Evolutionary conservation across 176 grass and related monocot species (phyloP).

Genomic region (Carex parvula): DNA sequence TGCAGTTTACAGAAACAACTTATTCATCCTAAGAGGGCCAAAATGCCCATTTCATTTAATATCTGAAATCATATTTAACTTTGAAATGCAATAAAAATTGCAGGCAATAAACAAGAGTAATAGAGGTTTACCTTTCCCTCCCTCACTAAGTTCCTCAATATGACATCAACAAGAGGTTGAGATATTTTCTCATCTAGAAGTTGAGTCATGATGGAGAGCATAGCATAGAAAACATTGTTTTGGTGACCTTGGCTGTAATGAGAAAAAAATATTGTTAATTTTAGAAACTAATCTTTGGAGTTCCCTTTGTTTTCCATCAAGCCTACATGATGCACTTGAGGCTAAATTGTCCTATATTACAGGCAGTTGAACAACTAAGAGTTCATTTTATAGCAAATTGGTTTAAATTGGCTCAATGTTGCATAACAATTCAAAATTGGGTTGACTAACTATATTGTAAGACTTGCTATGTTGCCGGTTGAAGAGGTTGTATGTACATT

Average conservation of each 20-base stretch:
- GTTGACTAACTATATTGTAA: background rate
- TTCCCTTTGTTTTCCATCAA: constrained; percentile 5
- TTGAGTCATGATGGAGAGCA: constrained; percentile 72
- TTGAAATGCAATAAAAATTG: constrained; percentile 15
- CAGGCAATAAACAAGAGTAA: constrained; percentile 14
- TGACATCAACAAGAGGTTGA: constrained; percentile 68
- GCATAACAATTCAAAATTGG: background rate
- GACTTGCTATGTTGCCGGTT: background rate
- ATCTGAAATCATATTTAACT: background rate
- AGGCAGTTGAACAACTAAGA: background rate
- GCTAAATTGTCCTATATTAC: background rate
- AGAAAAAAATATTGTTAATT: constrained; percentile 2
- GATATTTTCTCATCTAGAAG: constrained; percentile 81
- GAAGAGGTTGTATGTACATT: background rate
- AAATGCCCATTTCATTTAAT: constrained; percentile 3
- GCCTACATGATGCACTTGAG: background rate
- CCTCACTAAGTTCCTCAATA: constrained; percentile 76
- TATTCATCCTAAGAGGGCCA: constrained; percentile 24
- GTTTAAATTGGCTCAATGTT: background rate
- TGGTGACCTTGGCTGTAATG: constrained; percentile 73
- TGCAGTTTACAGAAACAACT: constrained; percentile 11
- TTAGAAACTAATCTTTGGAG: background rate
- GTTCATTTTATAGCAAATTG: background rate
- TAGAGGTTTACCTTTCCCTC: constrained; percentile 60
- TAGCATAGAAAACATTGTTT: constrained; percentile 61